Evolutionary conservation across 805 yeast species (phyloP).

Genomic region (Myxozyma neotropica): DNA sequence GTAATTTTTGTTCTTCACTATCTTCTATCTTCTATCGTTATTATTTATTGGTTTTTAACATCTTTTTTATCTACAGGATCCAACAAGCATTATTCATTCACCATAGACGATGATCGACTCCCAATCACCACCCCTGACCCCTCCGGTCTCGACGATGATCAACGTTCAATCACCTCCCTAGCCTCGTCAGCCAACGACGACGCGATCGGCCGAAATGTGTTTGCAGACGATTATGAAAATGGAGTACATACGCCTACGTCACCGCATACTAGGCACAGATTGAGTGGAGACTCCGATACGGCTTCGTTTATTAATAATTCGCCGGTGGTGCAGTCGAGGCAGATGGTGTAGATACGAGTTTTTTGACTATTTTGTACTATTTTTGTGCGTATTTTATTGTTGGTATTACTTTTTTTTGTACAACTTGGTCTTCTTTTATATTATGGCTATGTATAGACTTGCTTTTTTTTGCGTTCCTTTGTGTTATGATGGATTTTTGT

Average conservation of each 20-base stretch:
- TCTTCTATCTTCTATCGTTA: not conserved
- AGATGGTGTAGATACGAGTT: conserved; percentile 12
- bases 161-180: conserved; percentile 11
- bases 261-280: not conserved
- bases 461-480: not conserved
- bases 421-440: not conserved
- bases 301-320: conserved; percentile 11
- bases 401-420: too few species aligned
- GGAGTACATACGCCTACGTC: not conserved
- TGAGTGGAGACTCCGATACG: conserved; percentile 3
- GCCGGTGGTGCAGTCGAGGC: conserved; percentile 14
- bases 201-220: not conserved
- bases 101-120: conserved; percentile 18
- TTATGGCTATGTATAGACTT: not conserved
- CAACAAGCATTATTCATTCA: not conserved
- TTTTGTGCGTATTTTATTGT: not conserved
- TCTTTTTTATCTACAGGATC: not conserved
- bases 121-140: conserved; percentile 23
- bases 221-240: not conserved
- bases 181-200: not conserved
- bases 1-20: not conserved
- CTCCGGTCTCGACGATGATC: not conserved
- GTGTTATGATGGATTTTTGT: not conserved
- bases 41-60: not conserved
- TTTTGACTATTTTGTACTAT: not conserved